Evolutionary conservation across 208 protist genomes (phyloP).

Genomic region (Tritrichomonas musculus): DNA sequence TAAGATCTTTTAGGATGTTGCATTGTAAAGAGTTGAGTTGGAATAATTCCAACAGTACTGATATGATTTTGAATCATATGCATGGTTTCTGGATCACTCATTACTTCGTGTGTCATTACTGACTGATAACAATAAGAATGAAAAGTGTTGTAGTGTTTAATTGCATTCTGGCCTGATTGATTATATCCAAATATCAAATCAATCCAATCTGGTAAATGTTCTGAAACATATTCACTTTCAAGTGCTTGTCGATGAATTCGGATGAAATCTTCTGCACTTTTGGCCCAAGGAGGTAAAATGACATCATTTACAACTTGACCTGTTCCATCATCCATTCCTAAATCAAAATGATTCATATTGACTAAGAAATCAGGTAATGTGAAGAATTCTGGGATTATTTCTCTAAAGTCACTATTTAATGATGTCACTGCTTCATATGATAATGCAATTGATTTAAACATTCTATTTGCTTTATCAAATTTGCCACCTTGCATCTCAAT

Average conservation of each 20-base stretch:
- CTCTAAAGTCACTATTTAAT: conserved; percentile 11
- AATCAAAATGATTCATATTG: conserved; percentile 49
- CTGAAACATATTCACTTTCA: conserved; percentile 52
- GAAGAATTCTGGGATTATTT: conserved; percentile 62
- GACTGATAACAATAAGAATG: not conserved
- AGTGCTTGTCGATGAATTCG: conserved; percentile 55
- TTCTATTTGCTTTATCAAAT: conserved; percentile 11
- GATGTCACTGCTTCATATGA: not conserved
- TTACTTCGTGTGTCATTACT: not conserved
- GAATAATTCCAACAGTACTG: conserved; percentile 15
- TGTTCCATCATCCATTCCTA: conserved; percentile 49
- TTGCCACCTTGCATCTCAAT: conserved; percentile 36
- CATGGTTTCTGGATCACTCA: not conserved
- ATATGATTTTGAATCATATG: not conserved
- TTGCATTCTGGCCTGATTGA: conserved; percentile 45
- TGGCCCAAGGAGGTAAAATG: conserved; percentile 44
- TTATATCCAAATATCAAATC: conserved; percentile 65
- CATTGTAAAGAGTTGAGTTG: not conserved
- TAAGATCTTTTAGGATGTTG: not conserved
- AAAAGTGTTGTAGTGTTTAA: conserved; percentile 1
- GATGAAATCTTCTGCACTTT: conserved; percentile 50
- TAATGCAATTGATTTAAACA: not conserved
- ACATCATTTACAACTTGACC: conserved; percentile 37
- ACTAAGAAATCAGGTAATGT: conserved; percentile 55
- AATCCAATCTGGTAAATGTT: conserved; percentile 58